Evolutionary conservation across 768 basidiomycete species (phyloP).

Genomic region (Calocybe cyanea): DNA sequence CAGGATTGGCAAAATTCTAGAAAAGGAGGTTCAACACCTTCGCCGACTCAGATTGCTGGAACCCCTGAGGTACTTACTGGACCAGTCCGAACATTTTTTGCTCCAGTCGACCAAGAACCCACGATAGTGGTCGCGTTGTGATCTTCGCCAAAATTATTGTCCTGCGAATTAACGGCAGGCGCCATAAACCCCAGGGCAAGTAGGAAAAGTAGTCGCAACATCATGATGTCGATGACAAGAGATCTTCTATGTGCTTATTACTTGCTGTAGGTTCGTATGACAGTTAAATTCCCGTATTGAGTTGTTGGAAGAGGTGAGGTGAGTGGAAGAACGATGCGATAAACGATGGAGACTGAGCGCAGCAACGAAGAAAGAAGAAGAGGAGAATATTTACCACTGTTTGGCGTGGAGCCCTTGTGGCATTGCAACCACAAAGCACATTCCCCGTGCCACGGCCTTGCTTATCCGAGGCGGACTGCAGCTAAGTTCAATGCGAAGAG

Average conservation of each 20-base stretch:
- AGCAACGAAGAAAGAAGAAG: slow-evolving; percentile 11
- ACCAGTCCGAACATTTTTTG: slow-evolving; percentile 74
- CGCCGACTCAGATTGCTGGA: not conserved
- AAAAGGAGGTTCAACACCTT: slow-evolving; percentile 8
- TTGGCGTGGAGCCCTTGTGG: slow-evolving; percentile 9
- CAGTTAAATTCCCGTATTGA: no score
- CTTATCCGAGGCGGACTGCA: no score
- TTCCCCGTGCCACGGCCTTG: no score
- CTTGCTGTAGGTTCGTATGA: no score
- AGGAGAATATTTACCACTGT: slow-evolving; percentile 16
- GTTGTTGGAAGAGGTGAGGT: slow-evolving; percentile 13
- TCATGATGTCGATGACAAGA: slow-evolving; percentile 28
- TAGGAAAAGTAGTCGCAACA: slow-evolving; percentile 33
- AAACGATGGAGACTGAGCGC: slow-evolving; percentile 20
- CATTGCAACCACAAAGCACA: no score
- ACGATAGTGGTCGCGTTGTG: slow-evolving; percentile 68
- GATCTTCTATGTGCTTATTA: slow-evolving; percentile 12
- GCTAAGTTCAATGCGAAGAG: no score
- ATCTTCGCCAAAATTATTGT: slow-evolving; percentile 34
- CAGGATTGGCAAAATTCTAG: slow-evolving; percentile 83
- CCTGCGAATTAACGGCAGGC: slow-evolving; percentile 30
- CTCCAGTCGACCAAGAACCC: slow-evolving; percentile 89
- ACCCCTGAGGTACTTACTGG: slow-evolving; percentile 49
- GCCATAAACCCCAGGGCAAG: slow-evolving; percentile 37
- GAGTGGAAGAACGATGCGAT: slow-evolving; percentile 8